Evolutionary conservation across 1,284 basidiomycete genomes (phyloP), one percentile per base, ranked within the genome.

Genomic region (Leccinum pachyderme): DNA sequence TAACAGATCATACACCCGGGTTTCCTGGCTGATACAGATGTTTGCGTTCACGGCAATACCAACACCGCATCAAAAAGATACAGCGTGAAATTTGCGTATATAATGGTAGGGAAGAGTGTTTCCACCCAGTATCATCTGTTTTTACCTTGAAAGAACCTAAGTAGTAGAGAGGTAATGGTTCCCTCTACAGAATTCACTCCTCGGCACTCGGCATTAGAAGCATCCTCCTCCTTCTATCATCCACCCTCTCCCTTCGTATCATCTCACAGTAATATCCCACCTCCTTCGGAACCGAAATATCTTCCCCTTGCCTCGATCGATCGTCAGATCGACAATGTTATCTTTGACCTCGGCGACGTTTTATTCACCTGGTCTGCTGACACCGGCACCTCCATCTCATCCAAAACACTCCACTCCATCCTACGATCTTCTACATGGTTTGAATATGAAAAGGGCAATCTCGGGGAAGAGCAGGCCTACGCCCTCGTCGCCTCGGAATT

Each of bases 341-440:
- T 63, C 39, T 61, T 67, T 24, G 65, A 65, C 37, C 44, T 63
- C 11, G 63, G 63, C 7, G 64, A 63, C 12, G 64, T 67, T 2
- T 29, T 67, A 24, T 67, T 67, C 35, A 61, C 63, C 2, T 64
- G 63, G 59, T 65, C 63, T 7, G 54, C 59, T 31, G 25, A 55
- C 29, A 64, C 63, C 0, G 47, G 47, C 31, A 63, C 54, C 7
- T 59, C 65, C n/a, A 47, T 64, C 48, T 47, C 63, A 5, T 32
- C 65, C 1, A 4, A 46, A 15, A 64, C 41, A 3, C 18, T 67
- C 1, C 55, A 51, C 9, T 45, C 47, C 1, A 59, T 64, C 15
- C 31, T 66, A 9, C 59, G 49, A 11, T 64, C 63, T 18, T 45
- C 49, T 7, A 58, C 39, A 2, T 64, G 63, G 63, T 65, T 67